phyloP scores from a whole-genome alignment of 306 rosid genomes.

The Acacia acuminata region DNA sequence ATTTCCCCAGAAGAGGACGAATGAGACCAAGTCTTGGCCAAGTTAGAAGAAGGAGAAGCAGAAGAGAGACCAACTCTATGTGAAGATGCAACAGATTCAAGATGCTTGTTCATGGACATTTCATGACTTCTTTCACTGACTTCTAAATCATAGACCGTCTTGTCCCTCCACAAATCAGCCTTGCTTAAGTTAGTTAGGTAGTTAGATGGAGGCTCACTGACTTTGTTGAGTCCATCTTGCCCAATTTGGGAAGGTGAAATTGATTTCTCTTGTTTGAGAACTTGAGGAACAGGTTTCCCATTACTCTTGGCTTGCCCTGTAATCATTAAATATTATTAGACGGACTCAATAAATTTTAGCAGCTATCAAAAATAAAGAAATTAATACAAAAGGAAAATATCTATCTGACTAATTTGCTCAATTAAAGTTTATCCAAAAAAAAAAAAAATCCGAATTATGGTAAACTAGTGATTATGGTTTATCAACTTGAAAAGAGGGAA shows the following conservation, averaged over 20 bases:
- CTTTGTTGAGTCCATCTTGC: slow-evolving; percentile 48
- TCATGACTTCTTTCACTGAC: slow-evolving; percentile 52
- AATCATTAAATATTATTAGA: slow-evolving; percentile 29
- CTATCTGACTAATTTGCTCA: slow-evolving; percentile 15
- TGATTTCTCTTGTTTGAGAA: slow-evolving; percentile 54
- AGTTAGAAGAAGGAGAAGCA: slow-evolving; percentile 49
- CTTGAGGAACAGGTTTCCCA: slow-evolving; percentile 42
- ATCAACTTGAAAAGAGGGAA: not conserved
- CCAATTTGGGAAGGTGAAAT: slow-evolving; percentile 44
- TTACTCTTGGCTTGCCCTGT: slow-evolving; percentile 65
- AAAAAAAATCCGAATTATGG: not conserved
- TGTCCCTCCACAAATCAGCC: slow-evolving; percentile 52
- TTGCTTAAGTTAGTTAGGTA: slow-evolving; percentile 47
- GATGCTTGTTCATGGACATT: slow-evolving; percentile 43
- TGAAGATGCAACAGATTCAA: slow-evolving; percentile 46
- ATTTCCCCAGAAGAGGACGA: slow-evolving; percentile 63
- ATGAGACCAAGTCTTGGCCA: slow-evolving; percentile 60
- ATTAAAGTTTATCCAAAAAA: not conserved
- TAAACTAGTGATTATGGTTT: not conserved
- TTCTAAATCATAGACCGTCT: slow-evolving; percentile 49
- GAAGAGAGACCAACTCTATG: slow-evolving; percentile 49
- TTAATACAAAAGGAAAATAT: not conserved
- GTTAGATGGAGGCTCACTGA: slow-evolving; percentile 46
- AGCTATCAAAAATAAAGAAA: slow-evolving; percentile 4
- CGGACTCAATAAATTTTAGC: slow-evolving; percentile 8